Evolutionary conservation across 371 early-diverging fungal genomes (phyloP).

Genomic region (Paraphysoderma sedebokerense): DNA sequence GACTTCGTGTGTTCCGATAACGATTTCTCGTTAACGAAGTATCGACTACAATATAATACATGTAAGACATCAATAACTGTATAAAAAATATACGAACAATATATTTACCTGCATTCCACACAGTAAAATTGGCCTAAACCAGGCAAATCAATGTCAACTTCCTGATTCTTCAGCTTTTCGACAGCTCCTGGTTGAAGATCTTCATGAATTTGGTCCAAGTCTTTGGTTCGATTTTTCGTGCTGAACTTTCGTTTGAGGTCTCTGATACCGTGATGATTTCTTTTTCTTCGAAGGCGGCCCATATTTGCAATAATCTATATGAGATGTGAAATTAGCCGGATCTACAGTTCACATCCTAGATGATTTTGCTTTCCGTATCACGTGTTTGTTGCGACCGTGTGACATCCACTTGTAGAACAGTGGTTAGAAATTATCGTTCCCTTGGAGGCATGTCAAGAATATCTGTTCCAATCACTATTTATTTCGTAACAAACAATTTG

Average conservation of each 20-base stretch:
- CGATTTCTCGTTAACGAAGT: constrained; percentile 25
- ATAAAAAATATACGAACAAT: too few relatives aligned
- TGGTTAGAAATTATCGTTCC: too few relatives aligned
- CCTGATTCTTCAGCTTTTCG: constrained; percentile 34
- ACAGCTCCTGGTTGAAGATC: constrained; percentile 57
- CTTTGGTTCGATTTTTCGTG: constrained; percentile 47
- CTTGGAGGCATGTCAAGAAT: too few relatives aligned
- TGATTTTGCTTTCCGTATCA: too few relatives aligned
- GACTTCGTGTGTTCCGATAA: constrained; percentile 36
- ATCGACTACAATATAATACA: constrained; percentile 5
- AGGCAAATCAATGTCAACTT: constrained; percentile 69
- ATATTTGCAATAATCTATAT: too few relatives aligned
- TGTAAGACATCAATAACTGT: not conserved
- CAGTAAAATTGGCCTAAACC: constrained; percentile 81
- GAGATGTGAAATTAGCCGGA: too few relatives aligned
- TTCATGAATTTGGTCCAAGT: constrained; percentile 82
- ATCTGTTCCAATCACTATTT: too few relatives aligned
- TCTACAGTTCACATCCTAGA: too few relatives aligned
- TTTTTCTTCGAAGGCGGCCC: constrained; percentile 1
- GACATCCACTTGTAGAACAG: too few relatives aligned
- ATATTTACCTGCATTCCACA: constrained; percentile 56
- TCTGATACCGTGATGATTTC: constrained; percentile 9
- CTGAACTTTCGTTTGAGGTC: constrained; percentile 40
- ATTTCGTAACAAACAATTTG: too few relatives aligned
- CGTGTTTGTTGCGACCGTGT: too few relatives aligned